Conservation (phyloP, 2,329 filamentous ascomycete species). For the Neocucurbitaria cava region DNA sequence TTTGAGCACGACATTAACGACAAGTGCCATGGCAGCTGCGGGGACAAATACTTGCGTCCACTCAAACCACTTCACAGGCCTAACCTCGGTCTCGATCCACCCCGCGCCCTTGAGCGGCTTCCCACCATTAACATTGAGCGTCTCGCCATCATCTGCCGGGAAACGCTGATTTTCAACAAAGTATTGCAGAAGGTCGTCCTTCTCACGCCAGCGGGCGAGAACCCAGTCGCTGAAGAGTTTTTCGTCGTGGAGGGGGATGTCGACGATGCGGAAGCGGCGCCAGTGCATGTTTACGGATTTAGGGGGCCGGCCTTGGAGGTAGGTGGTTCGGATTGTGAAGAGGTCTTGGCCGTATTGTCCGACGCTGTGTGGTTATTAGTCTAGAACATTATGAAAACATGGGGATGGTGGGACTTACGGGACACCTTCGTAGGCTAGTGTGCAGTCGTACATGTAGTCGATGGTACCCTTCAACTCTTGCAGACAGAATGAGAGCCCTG, state of each 20-base stretch:
- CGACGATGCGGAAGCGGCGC: slow-evolving; percentile 80
- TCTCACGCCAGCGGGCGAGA: slow-evolving; percentile 84
- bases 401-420: slow-evolving; percentile 67
- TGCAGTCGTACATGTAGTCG: slow-evolving; percentile 90
- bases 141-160: slow-evolving; percentile 64
- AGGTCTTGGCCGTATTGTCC: slow-evolving; percentile 81
- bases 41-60: slow-evolving; percentile 55
- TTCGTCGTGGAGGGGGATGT: slow-evolving; percentile 78
- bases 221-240: slow-evolving; percentile 83
- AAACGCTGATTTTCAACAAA: slow-evolving; percentile 80
- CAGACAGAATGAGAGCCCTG: slow-evolving; percentile 80
- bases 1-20: slow-evolving; percentile 42
- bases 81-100: slow-evolving; percentile 57
- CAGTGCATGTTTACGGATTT: slow-evolving; percentile 97
- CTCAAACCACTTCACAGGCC: slow-evolving; percentile 49
- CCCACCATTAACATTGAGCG: slow-evolving; percentile 23
- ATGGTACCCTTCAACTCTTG: slow-evolving; percentile 76
- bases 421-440: slow-evolving; percentile 92
- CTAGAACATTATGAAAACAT: not conserved
- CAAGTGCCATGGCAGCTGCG: slow-evolving; percentile 42
- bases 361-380: slow-evolving; percentile 29
- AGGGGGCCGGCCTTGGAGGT: slow-evolving; percentile 85
- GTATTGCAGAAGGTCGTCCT: slow-evolving; percentile 84
- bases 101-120: slow-evolving; percentile 45
- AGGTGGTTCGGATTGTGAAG: slow-evolving; percentile 85